Evolutionary conservation across 2,329 filamentous ascomycete species (phyloP).

Genomic region (Massarina eburnea): DNA sequence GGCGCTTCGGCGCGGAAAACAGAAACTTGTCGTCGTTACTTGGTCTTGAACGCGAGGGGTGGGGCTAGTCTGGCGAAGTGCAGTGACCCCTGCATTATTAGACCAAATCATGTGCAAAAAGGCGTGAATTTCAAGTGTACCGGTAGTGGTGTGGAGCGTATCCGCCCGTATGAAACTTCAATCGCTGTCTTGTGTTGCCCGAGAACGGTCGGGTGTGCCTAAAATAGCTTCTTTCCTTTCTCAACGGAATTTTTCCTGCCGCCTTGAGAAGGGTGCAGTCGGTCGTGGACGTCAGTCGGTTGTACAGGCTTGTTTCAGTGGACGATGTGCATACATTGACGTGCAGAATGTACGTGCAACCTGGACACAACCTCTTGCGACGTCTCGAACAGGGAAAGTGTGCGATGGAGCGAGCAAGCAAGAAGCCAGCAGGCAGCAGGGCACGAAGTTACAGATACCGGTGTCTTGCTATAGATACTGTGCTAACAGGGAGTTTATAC

Average conservation of each 20-base stretch:
- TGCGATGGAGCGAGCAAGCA: constrained; percentile 5
- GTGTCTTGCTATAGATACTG: constrained; percentile 32
- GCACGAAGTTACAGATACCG: neutral
- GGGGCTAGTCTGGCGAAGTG: constrained; percentile 5
- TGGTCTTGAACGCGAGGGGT: constrained; percentile 18
- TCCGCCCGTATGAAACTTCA: constrained; percentile 32
- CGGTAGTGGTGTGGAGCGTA: constrained; percentile 22
- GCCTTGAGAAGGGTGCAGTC: constrained; percentile 31
- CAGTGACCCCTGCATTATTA: constrained; percentile 29
- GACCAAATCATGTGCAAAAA: constrained; percentile 24
- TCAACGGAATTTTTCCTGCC: constrained; percentile 21
- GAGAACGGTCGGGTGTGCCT: constrained; percentile 21
- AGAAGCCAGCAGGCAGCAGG: neutral
- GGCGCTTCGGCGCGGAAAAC: constrained; percentile 24
- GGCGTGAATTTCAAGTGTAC: neutral
- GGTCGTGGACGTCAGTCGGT: constrained; percentile 17
- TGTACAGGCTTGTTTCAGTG: constrained; percentile 22
- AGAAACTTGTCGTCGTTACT: neutral
- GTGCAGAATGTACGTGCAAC: constrained; percentile 29
- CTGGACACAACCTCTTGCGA: constrained; percentile 17
- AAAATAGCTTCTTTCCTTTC: constrained; percentile 14
- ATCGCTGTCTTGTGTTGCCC: constrained; percentile 32
- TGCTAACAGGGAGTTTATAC: constrained; percentile 41
- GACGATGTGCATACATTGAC: constrained; percentile 24
- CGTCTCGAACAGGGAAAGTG: neutral